Percentiles rank a stretch among this genome's conserved stretches.
Conservation (phyloP, 1,284 basidiomycete genomes). For the Kwoniella shivajii region DNA sequence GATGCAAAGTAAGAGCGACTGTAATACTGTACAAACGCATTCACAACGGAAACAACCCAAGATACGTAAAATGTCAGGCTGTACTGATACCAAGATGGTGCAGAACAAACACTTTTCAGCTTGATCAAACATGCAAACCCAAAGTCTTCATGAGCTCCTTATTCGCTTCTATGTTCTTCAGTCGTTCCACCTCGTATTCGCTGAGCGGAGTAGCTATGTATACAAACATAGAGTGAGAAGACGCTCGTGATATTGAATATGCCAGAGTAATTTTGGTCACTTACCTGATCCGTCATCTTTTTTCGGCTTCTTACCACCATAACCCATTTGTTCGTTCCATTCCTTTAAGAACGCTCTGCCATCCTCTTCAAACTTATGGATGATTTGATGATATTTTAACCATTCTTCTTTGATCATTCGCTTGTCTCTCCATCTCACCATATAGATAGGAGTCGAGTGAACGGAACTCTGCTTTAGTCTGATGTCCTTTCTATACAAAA, state of each 20-base stretch:
- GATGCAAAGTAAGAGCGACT: no score
- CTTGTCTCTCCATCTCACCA: conserved; percentile 11
- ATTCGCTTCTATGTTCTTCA: conserved; percentile 27
- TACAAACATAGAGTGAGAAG: neutral
- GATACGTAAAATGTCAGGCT: no score
- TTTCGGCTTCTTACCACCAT: neutral
- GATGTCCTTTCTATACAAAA: conserved; percentile 7
- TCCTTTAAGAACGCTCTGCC: conserved; percentile 6
- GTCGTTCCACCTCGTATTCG: conserved; percentile 28
- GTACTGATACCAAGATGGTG: no score
- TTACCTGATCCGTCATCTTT: neutral
- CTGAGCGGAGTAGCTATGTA: conserved; percentile 1
- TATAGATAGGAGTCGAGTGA: neutral
- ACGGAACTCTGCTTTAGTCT: neutral
- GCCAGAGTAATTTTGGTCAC: neutral
- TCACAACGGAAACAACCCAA: no score
- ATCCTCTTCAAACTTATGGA: conserved; percentile 11
- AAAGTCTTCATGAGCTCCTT: conserved; percentile 22
- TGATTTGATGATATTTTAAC: neutral
- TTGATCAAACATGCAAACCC: conserved; percentile 15
- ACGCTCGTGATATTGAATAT: neutral
- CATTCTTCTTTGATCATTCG: conserved; percentile 10
- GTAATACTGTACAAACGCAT: no score
- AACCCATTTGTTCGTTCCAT: conserved; percentile 9
- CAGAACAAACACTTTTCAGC: no score